phyloP scores from a whole-genome alignment of 805 yeast species.

The Yarrowia bubula region DNA sequence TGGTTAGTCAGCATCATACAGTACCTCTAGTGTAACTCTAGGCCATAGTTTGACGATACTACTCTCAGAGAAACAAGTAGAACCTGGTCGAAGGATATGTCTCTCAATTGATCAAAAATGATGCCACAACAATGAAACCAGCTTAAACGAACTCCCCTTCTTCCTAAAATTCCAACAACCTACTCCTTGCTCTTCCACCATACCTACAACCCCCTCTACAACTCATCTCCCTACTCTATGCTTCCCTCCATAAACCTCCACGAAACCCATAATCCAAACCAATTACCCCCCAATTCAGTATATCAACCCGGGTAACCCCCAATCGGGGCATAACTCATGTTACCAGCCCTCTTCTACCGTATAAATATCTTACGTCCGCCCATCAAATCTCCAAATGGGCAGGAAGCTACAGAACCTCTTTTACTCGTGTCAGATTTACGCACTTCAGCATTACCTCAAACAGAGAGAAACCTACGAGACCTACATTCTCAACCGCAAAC shows the following conservation, averaged over 20 bases:
- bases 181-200: not conserved
- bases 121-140: too few relatives aligned
- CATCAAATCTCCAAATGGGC: too few relatives aligned
- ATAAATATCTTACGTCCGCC: not conserved
- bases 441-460: not conserved
- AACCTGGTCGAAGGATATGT: too few relatives aligned
- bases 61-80: too few relatives aligned
- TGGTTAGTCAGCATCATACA: too few relatives aligned
- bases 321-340: too few relatives aligned
- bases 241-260: not conserved
- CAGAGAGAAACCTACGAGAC: not conserved
- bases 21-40: too few relatives aligned
- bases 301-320: too few relatives aligned
- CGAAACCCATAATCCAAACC: not conserved
- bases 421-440: not conserved
- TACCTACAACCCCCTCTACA: not conserved
- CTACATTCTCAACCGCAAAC: slow-evolving; percentile 3
- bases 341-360: not conserved
- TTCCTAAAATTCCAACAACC: too few relatives aligned
- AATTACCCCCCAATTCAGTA: too few relatives aligned
- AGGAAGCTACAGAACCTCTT: not conserved
- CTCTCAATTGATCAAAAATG: too few relatives aligned
- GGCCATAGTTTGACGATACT: too few relatives aligned
- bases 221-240: not conserved
- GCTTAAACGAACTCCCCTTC: not conserved